Percentiles rank a stretch among this genome's conserved stretches.
Evolutionary conservation across 345 rosid species (phyloP).

Genomic region (Turnera subulata): DNA sequence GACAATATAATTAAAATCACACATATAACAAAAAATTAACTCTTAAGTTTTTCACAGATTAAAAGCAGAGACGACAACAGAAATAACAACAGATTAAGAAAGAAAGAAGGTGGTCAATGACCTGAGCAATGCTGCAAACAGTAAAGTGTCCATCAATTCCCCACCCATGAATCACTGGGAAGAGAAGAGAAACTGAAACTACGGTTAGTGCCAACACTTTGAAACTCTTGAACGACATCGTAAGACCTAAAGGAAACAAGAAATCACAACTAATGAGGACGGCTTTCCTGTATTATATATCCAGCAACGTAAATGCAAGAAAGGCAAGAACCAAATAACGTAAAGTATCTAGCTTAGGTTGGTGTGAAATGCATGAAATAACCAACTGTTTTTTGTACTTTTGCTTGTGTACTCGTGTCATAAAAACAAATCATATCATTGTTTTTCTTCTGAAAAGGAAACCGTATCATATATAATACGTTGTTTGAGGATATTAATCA

Average conservation of each 20-base stretch:
- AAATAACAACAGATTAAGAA: neutral
- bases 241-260: neutral
- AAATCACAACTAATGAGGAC: no score
- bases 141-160: constrained; percentile 70
- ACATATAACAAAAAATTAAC: neutral
- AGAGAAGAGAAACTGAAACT: constrained; percentile 17
- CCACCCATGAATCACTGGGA: constrained; percentile 43
- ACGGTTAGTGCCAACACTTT: constrained; percentile 2
- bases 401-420: neutral
- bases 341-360: neutral
- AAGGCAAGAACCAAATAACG: neutral
- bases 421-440: neutral
- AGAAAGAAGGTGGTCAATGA: neutral
- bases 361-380: constrained; percentile 12
- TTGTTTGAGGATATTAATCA: no score
- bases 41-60: neutral
- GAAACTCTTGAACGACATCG: constrained; percentile 1
- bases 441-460: neutral
- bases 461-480: no score
- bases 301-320: neutral
- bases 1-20: constrained; percentile 2
- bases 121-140: constrained; percentile 74
- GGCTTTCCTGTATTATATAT: neutral
- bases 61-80: no score
- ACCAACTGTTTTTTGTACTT: neutral